Evolutionary conservation across 306 rosid genomes (phyloP).

Genomic region (Dalbergia cochinchinensis): DNA sequence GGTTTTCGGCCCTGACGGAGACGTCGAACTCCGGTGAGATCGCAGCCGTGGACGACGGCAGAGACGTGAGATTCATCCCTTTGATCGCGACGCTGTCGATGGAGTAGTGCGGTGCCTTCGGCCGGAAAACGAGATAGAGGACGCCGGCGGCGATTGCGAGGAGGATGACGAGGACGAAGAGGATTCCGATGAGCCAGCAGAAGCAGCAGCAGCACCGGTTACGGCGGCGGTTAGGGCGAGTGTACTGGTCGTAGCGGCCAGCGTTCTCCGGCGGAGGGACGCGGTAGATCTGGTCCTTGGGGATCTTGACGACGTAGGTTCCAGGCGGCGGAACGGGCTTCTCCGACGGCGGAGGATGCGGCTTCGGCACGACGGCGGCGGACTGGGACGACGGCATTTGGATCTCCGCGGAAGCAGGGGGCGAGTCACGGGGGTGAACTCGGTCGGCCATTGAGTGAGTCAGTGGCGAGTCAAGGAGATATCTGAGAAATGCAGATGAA

Average conservation of each 20-base stretch:
- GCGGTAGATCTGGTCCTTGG: conserved; percentile 82
- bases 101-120: conserved; percentile 64
- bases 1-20: conserved; percentile 62
- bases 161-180: conserved; percentile 51
- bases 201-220: conserved; percentile 52
- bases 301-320: conserved; percentile 75
- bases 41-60: conserved; percentile 33
- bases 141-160: conserved; percentile 53
- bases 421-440: conserved; percentile 66
- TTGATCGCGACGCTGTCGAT: conserved; percentile 52
- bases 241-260: conserved; percentile 52
- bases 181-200: conserved; percentile 56
- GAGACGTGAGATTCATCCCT: conserved; percentile 59
- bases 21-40: conserved; percentile 66
- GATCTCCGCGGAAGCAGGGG: not conserved
- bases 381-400: conserved; percentile 28
- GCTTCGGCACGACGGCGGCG: conserved; percentile 18
- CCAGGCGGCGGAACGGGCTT: conserved; percentile 63
- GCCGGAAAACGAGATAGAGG: conserved; percentile 70
- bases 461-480: conserved; percentile 11
- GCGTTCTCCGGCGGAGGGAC: conserved; percentile 85
- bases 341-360: conserved; percentile 28
- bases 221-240: conserved; percentile 48
- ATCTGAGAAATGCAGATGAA: conserved; percentile 22
- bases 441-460: conserved; percentile 71